Evolutionary conservation across 2,329 filamentous ascomycete genomes (phyloP), one percentile per base, ranked within the genome.

Genomic region (Aspergillus spinulosporus): DNA sequence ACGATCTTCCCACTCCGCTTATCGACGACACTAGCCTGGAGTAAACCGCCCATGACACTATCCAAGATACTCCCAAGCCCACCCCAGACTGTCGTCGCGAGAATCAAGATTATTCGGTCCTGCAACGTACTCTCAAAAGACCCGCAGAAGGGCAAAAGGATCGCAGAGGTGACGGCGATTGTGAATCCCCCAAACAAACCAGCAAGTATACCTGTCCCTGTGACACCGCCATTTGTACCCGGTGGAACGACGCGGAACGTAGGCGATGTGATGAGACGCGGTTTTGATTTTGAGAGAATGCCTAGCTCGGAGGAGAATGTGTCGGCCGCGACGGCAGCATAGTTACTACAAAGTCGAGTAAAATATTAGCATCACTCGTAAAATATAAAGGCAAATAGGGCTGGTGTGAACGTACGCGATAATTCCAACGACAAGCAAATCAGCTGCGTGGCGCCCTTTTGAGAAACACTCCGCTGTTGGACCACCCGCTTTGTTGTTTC

Each of bases 231-330:
- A 69, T 99, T 99, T 42, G 94, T 97, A 49, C 94, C 94, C 1
- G 84, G 88, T 0, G 94, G 92, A 0, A 97, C 94, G 61, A 84
- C 82, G 57, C 89, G 87, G 67, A 94, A 81, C 3, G 76, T 85
- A 12, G 82, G 85, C 11, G 89, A 92, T 3, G 91, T 97, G 69
- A 99, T 93, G 37, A 99, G 84, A 34, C 92, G 86, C 6, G 94
- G 94, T 44, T 84, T 78, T 26, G 82, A 82, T 57, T 81, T 84
- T 5, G 92, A 88, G 9, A 99, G 80, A 55, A 99, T 99, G 11
- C 94, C 94, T 15, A 99, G 85, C 77, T 99, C 94, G 8, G 92
- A 96, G 56, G 89, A 92, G 72, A 97, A 94, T 0, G 94, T 99
- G 72, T 99, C 94, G 49, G 93, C 90, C 15, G 91, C 86, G 7